Evolutionary conservation across 164 flowering plant genomes (phyloP).

Genomic region (Liriodendron chinense): DNA sequence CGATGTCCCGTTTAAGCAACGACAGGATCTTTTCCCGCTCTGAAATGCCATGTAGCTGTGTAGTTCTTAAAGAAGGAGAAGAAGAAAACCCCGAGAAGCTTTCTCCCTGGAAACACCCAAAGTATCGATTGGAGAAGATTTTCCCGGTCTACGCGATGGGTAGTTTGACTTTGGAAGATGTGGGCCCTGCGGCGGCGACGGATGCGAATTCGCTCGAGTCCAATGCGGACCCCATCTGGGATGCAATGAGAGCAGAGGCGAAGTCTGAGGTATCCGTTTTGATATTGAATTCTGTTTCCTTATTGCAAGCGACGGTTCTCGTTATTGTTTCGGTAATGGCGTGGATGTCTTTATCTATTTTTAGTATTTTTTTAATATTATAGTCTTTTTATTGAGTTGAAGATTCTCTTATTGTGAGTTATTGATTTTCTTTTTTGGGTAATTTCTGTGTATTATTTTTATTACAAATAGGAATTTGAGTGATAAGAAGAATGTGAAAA

Average conservation of each 20-base stretch:
- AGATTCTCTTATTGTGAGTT: not conserved
- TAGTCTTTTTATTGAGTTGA: not conserved
- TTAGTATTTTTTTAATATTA: not conserved
- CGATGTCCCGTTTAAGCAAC: slow-evolving; percentile 19
- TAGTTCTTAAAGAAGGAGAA: slow-evolving; percentile 6
- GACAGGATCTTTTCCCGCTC: slow-evolving; percentile 5
- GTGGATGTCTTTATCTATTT: not conserved
- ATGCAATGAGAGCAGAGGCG: slow-evolving; percentile 15
- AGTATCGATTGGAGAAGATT: slow-evolving; percentile 44
- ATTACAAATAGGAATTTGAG: not conserved
- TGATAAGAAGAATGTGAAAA: not conserved
- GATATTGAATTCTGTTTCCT: not conserved
- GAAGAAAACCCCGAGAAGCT: not conserved
- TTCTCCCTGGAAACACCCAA: not conserved
- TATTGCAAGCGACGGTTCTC: not conserved
- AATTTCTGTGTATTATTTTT: not conserved
- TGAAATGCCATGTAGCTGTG: not conserved
- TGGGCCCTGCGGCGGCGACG: not conserved
- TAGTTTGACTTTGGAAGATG: slow-evolving; percentile 16
- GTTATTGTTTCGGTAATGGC: not conserved
- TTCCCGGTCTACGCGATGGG: slow-evolving; percentile 70
- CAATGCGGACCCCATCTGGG: slow-evolving; percentile 11
- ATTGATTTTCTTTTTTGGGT: not conserved
- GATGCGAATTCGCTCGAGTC: not conserved
- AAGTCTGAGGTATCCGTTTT: slow-evolving; percentile 7